Evolutionary conservation across 768 basidiomycete species (phyloP).

Genomic region (Melanogaster broomeanus): DNA sequence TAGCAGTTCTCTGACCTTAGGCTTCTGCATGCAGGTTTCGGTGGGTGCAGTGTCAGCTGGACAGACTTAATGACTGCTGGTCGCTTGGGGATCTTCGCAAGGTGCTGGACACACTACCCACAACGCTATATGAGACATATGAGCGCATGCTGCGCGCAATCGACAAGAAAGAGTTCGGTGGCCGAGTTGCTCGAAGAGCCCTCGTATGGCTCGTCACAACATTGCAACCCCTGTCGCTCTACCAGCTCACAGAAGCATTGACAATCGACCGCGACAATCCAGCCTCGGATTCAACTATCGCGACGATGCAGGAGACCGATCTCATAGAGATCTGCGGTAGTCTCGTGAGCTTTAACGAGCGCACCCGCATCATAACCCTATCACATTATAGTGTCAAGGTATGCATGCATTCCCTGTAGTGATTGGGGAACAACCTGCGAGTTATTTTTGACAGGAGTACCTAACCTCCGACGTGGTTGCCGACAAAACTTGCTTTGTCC

Average conservation of each 20-base stretch:
- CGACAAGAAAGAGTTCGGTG: background rate
- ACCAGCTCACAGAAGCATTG: background rate
- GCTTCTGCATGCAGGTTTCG: background rate
- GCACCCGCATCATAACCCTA: background rate
- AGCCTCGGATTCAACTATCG: background rate
- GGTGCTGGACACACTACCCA: background rate
- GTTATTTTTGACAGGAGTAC: background rate
- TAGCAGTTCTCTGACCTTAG: slow-evolving; percentile 13
- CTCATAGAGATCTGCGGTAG: slow-evolving; percentile 4
- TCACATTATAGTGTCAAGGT: slow-evolving; percentile 10
- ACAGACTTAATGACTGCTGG: background rate
- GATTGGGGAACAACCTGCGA: background rate
- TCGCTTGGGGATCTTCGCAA: background rate
- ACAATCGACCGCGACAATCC: background rate
- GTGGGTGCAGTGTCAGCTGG: slow-evolving; percentile 7
- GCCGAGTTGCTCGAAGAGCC: background rate
- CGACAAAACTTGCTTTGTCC: background rate
- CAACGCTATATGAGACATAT: slow-evolving; percentile 6
- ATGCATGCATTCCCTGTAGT: background rate
- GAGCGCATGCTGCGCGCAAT: background rate
- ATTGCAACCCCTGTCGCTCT: background rate
- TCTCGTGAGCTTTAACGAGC: background rate
- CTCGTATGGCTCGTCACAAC: slow-evolving; percentile 5
- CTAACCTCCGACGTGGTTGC: background rate
- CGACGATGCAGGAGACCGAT: background rate